Conservation (phyloP, 2,329 filamentous ascomycete species). For the Fusarium chuoi region DNA sequence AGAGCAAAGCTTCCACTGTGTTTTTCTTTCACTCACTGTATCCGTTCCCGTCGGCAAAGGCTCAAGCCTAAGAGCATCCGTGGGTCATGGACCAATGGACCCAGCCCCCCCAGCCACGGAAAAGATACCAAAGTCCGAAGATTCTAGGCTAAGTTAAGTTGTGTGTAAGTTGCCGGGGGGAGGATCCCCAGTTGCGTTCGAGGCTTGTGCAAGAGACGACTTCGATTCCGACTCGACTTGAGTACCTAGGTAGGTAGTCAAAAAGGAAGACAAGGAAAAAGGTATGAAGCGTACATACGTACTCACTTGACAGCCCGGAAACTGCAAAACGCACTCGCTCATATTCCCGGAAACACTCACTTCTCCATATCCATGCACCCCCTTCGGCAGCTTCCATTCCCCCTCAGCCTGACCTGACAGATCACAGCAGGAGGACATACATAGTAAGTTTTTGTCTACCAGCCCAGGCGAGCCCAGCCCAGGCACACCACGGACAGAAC, state of each 20-base stretch:
- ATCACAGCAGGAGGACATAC: not conserved
- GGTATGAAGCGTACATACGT: not conserved
- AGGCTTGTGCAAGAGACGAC: constrained; percentile 9
- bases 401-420: not conserved
- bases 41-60: constrained; percentile 17
- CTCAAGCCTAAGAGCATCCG: not conserved
- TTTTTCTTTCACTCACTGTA: not conserved
- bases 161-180: constrained; percentile 33
- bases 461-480: constrained; percentile 18
- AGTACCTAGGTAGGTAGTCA: not conserved
- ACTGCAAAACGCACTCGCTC: not conserved
- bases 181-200: constrained; percentile 5
- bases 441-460: constrained; percentile 1
- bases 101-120: constrained; percentile 21
- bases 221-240: constrained; percentile 10
- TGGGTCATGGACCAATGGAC: constrained; percentile 2
- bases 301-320: not conserved
- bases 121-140: constrained; percentile 5
- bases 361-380: not conserved
- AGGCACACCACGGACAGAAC: constrained; percentile 25
- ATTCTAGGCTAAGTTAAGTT: constrained; percentile 7
- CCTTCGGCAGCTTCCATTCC: not conserved
- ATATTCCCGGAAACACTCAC: not conserved
- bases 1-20: not conserved
- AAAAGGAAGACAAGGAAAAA: not conserved